These are phyloP conservation scores for Penicillium longicatenatum DNA, from an alignment of 495 filamentous ascomycete species.

Conservation along the genomic window DNA sequence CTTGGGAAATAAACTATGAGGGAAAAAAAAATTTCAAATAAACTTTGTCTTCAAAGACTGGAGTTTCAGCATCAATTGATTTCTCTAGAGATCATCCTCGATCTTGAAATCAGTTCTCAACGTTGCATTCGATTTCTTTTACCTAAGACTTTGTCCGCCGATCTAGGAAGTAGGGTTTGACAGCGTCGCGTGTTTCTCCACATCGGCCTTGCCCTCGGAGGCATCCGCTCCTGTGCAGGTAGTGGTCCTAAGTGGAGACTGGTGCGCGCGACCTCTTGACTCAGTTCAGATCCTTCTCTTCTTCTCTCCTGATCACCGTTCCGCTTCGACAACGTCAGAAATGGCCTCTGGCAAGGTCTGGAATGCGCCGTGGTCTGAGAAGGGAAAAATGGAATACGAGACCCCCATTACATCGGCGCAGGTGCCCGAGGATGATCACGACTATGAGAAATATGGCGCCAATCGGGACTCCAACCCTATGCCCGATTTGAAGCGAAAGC, in stretches of 20 bases:
- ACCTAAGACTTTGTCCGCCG: constrained; percentile 27
- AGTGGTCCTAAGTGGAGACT: constrained; percentile 9
- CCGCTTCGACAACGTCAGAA: constrained; percentile 4
- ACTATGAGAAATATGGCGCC: constrained; percentile 48
- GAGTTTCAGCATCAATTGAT: too few species aligned
- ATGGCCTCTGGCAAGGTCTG: constrained; percentile 32
- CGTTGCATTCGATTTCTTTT: constrained; percentile 18
- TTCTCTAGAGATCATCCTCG: neutral
- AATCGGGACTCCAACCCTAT: constrained; percentile 41
- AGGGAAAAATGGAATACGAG: constrained; percentile 36
- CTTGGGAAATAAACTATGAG: too few species aligned
- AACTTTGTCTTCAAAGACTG: too few species aligned
- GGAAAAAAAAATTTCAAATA: too few species aligned
- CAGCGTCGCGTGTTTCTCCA: constrained; percentile 30
- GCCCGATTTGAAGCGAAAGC: constrained; percentile 56
- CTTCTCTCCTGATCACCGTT: constrained; percentile 3
- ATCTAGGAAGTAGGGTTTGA: constrained; percentile 17
- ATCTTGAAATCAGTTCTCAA: neutral
- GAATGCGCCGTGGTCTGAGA: constrained; percentile 22
- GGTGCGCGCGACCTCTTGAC: constrained; percentile 11
- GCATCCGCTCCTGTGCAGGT: constrained; percentile 10
- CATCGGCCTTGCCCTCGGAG: constrained; percentile 20
- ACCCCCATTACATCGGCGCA: constrained; percentile 27
- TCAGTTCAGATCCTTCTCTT: constrained; percentile 13
- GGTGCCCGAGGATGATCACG: constrained; percentile 28